A percentile compares a stretch with the other conserved stretches of the same genome.
Conservation (phyloP, 31 red algal genomes). For the Endocladia muricata region DNA sequence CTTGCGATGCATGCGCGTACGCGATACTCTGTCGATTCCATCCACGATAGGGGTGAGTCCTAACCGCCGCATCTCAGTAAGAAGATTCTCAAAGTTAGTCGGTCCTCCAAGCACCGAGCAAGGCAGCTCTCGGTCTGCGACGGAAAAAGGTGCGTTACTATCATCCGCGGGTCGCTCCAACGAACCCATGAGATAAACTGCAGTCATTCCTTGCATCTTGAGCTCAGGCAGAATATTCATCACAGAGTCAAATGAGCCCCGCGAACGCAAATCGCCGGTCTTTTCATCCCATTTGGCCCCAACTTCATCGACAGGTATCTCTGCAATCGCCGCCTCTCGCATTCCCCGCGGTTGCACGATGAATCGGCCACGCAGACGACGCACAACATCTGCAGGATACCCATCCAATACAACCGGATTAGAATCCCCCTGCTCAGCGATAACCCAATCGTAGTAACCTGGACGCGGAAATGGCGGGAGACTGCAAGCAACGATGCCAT, state of each 20-base stretch:
- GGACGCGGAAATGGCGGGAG: constrained; percentile 72
- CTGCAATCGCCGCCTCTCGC: constrained; percentile 66
- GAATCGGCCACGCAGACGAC: constrained; percentile 78
- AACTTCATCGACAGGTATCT: constrained; percentile 96
- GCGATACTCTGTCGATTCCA: constrained; percentile 86
- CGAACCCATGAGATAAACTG: constrained; percentile 93
- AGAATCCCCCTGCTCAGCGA: constrained; percentile 67
- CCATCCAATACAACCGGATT: constrained; percentile 51
- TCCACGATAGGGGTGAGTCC: constrained; percentile 85
- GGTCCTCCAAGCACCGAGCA: constrained; percentile 80
- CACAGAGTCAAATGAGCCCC: constrained; percentile 86
- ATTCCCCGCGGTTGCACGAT: constrained; percentile 84
- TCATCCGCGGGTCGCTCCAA: constrained; percentile 87
- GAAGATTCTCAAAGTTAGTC: constrained; percentile 61
- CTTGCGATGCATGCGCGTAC: constrained; percentile 82
- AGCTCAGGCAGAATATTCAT: constrained; percentile 74
- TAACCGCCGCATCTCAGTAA: constrained; percentile 69
- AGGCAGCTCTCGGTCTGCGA: constrained; percentile 79
- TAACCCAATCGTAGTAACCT: constrained; percentile 97
- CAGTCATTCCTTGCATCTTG: constrained; percentile 67
- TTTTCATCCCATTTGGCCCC: constrained; percentile 84
- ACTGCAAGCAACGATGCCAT: constrained; percentile 25
- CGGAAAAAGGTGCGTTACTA: constrained; percentile 69
- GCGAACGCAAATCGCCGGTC: constrained; percentile 70
- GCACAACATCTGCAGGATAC: constrained; percentile 42